Base-by-base conservation (phyloP, 2,329 filamentous ascomycete genomes). In the Trichoderma brevicompactum region DNA sequence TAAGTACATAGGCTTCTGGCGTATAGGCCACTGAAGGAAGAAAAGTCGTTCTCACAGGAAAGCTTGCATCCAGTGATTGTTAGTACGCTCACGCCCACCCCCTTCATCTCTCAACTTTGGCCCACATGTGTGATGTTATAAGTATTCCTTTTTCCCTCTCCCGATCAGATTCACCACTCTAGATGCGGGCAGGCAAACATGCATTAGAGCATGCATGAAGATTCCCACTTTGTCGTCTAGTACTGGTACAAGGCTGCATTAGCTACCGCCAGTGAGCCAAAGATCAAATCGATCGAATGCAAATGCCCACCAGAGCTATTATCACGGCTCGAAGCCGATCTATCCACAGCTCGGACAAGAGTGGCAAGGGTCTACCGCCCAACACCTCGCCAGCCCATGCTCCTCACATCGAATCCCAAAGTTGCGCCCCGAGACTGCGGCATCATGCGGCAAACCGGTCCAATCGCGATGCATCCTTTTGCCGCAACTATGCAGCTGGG, bases 361-460 rank as follows among this genome's bases (percentile, higher is more conserved):
- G 54, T 7, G 28, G 9, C 53, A 56, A 34, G 53, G 19, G 53
- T 59, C 55, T 48, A 5, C 43, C 8, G 9, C 44, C n/a, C 28
- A 38, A 23, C 28, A 41, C 15, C 44, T 49, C 7, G 15, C 15
- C 28, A 15, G 7, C 46, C 44, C 19, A 52, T 50, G 38, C 23
- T 28, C 23, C 36, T 17, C 10, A 28, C 19, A 28, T 40, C 34
- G 46, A 34, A 41, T 32, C 17, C 23, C 15, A 34, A 32, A 17
- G 44, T 38, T 50, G 46, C 13, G 32, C 23, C 34, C 46, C 58
- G 58, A 53, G 38, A 44, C n/a, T 62, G 59, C 59, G 59, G 59
- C 59, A 53, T 62, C 48, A 17, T 62, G 59, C 59, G 59, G 59
- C 59, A 53, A 34, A 53, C 23, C 28, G 5, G 28, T 7, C 59